Evolutionary conservation across 2,329 filamentous ascomycete genomes (phyloP).

Genomic region (Aspergillus luchuensis): DNA sequence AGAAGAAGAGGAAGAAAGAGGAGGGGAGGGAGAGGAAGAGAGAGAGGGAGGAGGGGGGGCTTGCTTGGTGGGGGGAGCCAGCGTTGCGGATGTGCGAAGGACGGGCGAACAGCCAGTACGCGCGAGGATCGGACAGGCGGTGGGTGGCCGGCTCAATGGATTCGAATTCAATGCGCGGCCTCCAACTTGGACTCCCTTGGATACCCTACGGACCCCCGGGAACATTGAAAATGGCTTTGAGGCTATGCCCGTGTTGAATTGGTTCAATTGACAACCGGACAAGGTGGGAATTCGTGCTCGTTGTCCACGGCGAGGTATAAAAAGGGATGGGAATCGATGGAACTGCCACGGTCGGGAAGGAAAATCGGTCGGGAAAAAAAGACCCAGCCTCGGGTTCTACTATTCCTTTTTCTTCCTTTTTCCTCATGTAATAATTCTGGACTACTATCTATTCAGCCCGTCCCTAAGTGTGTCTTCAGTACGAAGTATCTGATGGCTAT

Average conservation of each 20-base stretch:
- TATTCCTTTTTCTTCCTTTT: slow-evolving; percentile 2
- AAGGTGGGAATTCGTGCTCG: not conserved
- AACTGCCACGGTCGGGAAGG: slow-evolving; percentile 2
- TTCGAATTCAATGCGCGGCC: slow-evolving; percentile 16
- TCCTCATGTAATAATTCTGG: slow-evolving; percentile 2
- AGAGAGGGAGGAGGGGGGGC: slow-evolving; percentile 32
- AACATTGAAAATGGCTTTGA: slow-evolving; percentile 3
- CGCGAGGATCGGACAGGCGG: slow-evolving; percentile 34
- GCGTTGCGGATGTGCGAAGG: slow-evolving; percentile 40
- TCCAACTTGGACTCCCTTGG: slow-evolving; percentile 1
- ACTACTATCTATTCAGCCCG: no score
- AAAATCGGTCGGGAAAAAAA: slow-evolving; percentile 9
- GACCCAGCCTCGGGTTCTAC: not conserved
- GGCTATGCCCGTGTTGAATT: not conserved
- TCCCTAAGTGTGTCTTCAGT: no score
- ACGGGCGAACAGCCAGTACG: slow-evolving; percentile 27
- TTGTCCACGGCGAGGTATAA: not conserved
- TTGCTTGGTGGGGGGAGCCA: slow-evolving; percentile 46
- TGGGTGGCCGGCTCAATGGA: slow-evolving; percentile 41
- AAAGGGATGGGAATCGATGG: not conserved
- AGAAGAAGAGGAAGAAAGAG: slow-evolving; percentile 21
- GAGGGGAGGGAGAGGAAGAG: slow-evolving; percentile 21
- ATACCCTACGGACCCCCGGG: slow-evolving; percentile 8
- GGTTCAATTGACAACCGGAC: not conserved
- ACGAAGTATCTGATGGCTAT: no score